Evolutionary conservation across 2,329 filamentous ascomycete species (phyloP).

Genomic region (Xylaria sp.): DNA sequence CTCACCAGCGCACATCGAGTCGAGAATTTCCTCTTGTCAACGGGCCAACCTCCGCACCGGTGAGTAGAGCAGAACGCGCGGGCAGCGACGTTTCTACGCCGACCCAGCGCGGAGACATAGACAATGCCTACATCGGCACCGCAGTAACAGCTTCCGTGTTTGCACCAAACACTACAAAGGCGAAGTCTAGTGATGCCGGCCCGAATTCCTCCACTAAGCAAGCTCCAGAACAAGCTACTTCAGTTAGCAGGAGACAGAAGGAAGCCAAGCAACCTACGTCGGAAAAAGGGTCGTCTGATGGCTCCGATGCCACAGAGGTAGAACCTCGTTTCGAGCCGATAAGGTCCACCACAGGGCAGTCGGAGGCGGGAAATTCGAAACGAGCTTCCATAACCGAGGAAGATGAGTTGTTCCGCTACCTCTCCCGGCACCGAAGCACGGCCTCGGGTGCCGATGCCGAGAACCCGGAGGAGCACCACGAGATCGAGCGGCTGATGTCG

Average conservation of each 20-base stretch:
- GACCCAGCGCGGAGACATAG: conserved; percentile 1
- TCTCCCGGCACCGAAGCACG: conserved; percentile 53
- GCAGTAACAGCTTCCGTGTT: background rate
- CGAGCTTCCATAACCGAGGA: conserved; percentile 48
- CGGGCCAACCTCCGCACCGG: conserved; percentile 1
- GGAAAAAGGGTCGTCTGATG: conserved; percentile 19
- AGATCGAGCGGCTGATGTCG: conserved; percentile 66
- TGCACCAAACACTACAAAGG: background rate
- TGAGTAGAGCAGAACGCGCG: conserved; percentile 3
- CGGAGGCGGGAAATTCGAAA: conserved; percentile 25
- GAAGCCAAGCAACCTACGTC: background rate
- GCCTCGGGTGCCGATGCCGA: conserved; percentile 32
- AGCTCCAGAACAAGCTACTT: background rate
- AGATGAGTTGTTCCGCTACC: conserved; percentile 51
- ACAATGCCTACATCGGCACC: conserved; percentile 7
- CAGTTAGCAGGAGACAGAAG: background rate
- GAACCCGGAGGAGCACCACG: conserved; percentile 49
- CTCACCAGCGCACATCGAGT: conserved; percentile 10
- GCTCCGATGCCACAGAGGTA: conserved; percentile 21
- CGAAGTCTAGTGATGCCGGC: conserved; percentile 8
- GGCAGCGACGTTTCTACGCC: conserved; percentile 1
- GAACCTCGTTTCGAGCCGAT: conserved; percentile 35
- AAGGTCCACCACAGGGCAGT: conserved; percentile 30
- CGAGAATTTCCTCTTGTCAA: conserved; percentile 15
- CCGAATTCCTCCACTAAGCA: conserved; percentile 11